Conservation (phyloP, 768 basidiomycete species). For the Mycena chlorophos region DNA sequence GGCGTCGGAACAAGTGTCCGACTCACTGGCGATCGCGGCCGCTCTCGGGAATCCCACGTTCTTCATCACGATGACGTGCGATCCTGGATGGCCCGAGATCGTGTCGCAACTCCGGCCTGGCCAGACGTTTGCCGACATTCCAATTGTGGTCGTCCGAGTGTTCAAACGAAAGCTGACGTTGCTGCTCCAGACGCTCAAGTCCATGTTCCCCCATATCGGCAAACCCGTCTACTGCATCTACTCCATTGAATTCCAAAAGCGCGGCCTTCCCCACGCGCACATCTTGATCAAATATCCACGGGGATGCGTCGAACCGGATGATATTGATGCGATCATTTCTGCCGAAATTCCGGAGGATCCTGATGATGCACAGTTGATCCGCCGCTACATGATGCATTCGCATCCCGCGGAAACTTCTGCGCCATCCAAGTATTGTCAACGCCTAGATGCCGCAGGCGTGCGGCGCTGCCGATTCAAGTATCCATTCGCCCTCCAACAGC, state of each 20-base stretch:
- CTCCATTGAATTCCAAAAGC: not conserved
- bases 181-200: slow-evolving; percentile 28
- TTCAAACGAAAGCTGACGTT: too few relatives aligned
- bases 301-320: slow-evolving; percentile 23
- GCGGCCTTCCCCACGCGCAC: slow-evolving; percentile 42
- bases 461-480: slow-evolving; percentile 27
- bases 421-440: slow-evolving; percentile 30
- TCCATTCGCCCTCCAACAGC: slow-evolving; percentile 12
- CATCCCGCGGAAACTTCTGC: slow-evolving; percentile 23
- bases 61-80: too few relatives aligned
- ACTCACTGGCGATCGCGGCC: slow-evolving; percentile 36
- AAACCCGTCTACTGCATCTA: not conserved
- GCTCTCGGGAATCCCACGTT: slow-evolving; percentile 32
- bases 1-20: slow-evolving; percentile 39
- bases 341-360: slow-evolving; percentile 34
- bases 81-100: slow-evolving; percentile 43
- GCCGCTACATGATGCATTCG: slow-evolving; percentile 36
- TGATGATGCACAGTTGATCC: slow-evolving; percentile 27
- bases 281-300: slow-evolving; percentile 34
- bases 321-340: slow-evolving; percentile 35
- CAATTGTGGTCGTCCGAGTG: slow-evolving; percentile 24
- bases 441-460: slow-evolving; percentile 11
- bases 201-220: slow-evolving; percentile 28
- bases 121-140: slow-evolving; percentile 35
- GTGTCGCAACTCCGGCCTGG: slow-evolving; percentile 29